Conservation (phyloP, 2,329 filamentous ascomycete genomes). For the Lecanicillium sp. region DNA sequence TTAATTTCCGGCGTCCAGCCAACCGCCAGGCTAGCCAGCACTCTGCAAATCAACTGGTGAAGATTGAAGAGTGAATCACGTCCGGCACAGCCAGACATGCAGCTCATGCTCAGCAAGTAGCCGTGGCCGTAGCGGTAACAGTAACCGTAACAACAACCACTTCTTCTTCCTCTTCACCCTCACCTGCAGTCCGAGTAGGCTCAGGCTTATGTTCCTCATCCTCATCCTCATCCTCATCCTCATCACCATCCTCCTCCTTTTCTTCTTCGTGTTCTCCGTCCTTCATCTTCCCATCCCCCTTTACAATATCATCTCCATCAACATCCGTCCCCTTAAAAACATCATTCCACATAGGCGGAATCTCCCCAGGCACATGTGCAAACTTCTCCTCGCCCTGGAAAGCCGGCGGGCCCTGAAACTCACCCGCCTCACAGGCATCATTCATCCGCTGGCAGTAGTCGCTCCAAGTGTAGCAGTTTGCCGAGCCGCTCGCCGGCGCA, state of each 20-base stretch:
- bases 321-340: conserved; percentile 14
- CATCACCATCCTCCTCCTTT: not conserved
- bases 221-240: not conserved
- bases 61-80: no score
- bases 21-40: no score
- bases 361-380: conserved; percentile 21
- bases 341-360: conserved; percentile 22
- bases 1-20: no score
- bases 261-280: not conserved
- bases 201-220: not conserved
- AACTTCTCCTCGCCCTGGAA: conserved; percentile 26
- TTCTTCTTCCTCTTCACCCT: no score
- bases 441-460: conserved; percentile 47
- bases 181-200: no score
- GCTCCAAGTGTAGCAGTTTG: conserved; percentile 54
- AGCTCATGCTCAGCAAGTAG: no score
- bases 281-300: not conserved
- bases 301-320: not conserved
- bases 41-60: no score
- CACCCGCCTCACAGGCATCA: conserved; percentile 29
- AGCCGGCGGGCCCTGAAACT: conserved; percentile 40
- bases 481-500: conserved; percentile 49
- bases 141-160: no score
- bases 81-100: no score
- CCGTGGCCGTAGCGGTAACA: no score